Evolutionary conservation across 202 grass and related monocot genomes (phyloP), one percentile per base, ranked within the genome.

Genomic region (Carex sylvatica): DNA sequence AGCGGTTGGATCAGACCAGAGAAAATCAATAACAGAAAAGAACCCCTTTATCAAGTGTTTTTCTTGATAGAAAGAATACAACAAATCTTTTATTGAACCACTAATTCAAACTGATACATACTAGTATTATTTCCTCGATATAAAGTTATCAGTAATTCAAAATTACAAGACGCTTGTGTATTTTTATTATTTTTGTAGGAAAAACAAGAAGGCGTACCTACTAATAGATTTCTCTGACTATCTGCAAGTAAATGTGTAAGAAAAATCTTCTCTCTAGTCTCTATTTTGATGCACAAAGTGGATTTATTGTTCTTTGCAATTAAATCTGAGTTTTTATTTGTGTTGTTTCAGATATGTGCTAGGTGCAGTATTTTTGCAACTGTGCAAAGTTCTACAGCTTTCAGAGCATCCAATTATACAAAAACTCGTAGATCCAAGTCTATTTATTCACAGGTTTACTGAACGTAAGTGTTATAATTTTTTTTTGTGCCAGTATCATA

Each of bases 401-500:
- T 23, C 76, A 53, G 77, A 93, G 4, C 95, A 98, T 91, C 92
- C 95, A 83, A 54, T 95, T 88, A 72, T 98, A 82, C 92, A 98
- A 83, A 95, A 90, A 30, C 86, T 98, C 44, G 61, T 95, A 42
- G 95, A 98, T 83, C 95, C 95, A 60, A 93, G 92, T 75, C 95
- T 95, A 88, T 98, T 98, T 84, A 98, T 98, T 31, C 87, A 98
- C 83, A 87, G 95, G 58, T 98, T 98, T 85, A 95, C 95, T 52
- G 82, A 95, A 56, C 84, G 95, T 98, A 98, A 94, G 95, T 85
- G 67, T 61, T 78, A 22, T 75, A 53, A 52, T 79, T 49, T 79
- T 3, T 3, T 7, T 26, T 7, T 51, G 42, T 51, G 26, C 4
- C 18, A 59, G 74, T 77, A 38, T 59, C 15, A 38, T 58, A 72